A percentile compares a stretch with the other conserved stretches of the same genome.
Conservation (phyloP, 768 basidiomycete species). For the Mycena sanguinolenta region DNA sequence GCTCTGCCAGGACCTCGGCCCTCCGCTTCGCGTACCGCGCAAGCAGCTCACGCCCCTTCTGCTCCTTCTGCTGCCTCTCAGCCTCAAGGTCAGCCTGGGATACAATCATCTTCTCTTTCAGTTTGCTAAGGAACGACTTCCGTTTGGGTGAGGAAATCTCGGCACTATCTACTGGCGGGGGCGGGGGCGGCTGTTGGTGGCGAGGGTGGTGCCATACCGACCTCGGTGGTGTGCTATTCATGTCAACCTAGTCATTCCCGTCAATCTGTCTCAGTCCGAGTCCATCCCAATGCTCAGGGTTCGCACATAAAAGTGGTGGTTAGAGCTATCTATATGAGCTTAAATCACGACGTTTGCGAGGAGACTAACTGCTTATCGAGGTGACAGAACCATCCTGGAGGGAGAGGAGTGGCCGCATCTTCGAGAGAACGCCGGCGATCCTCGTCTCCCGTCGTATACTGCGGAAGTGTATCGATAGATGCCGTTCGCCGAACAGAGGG, state of each 20-base stretch:
- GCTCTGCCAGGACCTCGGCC: constrained; percentile 27
- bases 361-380: constrained; percentile 28
- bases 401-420: constrained; percentile 33
- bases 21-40: constrained; percentile 34
- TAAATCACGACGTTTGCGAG: no score
- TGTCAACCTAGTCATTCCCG: constrained; percentile 30
- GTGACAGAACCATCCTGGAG: constrained; percentile 33
- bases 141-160: constrained; percentile 12
- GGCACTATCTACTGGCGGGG: constrained; percentile 3
- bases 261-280: background rate
- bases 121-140: constrained; percentile 25
- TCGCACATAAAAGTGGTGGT: constrained; percentile 36
- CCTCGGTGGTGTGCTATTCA: constrained; percentile 34
- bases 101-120: constrained; percentile 31
- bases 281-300: background rate
- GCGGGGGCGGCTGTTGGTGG: constrained; percentile 6
- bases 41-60: constrained; percentile 27
- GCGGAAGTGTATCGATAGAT: constrained; percentile 34
- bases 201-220: constrained; percentile 34
- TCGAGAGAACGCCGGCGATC: constrained; percentile 31
- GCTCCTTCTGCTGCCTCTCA: constrained; percentile 18
- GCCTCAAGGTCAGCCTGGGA: constrained; percentile 31
- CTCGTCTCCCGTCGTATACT: constrained; percentile 22
- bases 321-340: constrained; percentile 24
- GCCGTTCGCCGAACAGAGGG: constrained; percentile 23